Percentiles rank a stretch among this genome's conserved stretches.
Conservation (phyloP, 208 protist species). For the Balamuthia mandrillaris region DNA sequence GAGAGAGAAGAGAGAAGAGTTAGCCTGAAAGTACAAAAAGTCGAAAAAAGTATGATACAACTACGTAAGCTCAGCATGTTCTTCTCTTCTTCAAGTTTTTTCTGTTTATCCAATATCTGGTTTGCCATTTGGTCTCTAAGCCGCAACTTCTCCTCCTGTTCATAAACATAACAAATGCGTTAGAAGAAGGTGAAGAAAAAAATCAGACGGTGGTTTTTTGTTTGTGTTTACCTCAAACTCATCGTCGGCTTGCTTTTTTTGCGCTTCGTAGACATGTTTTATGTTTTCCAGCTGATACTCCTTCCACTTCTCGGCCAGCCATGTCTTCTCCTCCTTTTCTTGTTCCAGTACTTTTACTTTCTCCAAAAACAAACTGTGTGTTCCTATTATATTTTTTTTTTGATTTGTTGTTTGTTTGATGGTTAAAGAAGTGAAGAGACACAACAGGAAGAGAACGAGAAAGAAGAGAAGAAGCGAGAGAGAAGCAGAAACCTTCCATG, state of each 20-base stretch:
- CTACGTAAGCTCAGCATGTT: constrained; percentile 36
- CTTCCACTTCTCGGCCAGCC: constrained; percentile 52
- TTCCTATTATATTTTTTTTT: too few species aligned
- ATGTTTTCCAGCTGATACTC: constrained; percentile 60
- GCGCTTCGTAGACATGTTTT: constrained; percentile 45
- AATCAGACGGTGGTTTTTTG: not conserved
- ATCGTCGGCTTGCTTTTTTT: constrained; percentile 47
- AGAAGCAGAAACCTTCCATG: constrained; percentile 55
- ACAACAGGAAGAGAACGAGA: too few species aligned
- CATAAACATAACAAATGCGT: not conserved
- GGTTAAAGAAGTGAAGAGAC: too few species aligned
- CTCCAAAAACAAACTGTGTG: too few species aligned
- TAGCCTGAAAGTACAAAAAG: not conserved
- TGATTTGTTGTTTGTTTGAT: too few species aligned
- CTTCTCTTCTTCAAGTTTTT: constrained; percentile 58
- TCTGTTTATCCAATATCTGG: constrained; percentile 49
- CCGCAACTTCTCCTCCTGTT: constrained; percentile 19
- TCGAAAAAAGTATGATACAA: not conserved
- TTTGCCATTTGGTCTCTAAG: constrained; percentile 53
- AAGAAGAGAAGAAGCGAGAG: too few species aligned
- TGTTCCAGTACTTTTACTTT: too few species aligned
- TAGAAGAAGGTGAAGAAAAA: not conserved
- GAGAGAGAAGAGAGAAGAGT: not conserved
- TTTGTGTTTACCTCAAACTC: constrained; percentile 42
- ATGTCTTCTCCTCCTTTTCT: too few species aligned